Conservation (phyloP, 179 eudicot species). For the Spinacia oleracea region DNA sequence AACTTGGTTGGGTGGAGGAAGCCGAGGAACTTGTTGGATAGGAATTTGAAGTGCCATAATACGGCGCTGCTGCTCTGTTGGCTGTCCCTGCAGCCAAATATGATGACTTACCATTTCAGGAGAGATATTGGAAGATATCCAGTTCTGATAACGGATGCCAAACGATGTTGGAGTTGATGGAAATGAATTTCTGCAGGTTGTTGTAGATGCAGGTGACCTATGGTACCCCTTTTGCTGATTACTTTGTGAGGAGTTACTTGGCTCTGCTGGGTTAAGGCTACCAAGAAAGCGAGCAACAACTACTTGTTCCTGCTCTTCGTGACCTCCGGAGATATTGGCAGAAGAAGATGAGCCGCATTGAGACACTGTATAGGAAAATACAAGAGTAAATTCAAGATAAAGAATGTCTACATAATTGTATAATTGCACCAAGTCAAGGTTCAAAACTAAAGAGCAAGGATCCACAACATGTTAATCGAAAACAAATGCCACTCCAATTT, state of each 20-base stretch:
- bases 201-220: conserved; percentile 25
- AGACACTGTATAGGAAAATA: conserved; percentile 45
- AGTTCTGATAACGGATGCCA: conserved; percentile 27
- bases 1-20: conserved; percentile 33
- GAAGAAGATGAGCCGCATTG: conserved; percentile 35
- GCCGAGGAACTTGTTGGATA: conserved; percentile 33
- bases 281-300: conserved; percentile 52
- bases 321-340: conserved; percentile 26
- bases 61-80: conserved; percentile 42
- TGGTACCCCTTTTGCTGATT: conserved; percentile 25
- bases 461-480: not conserved
- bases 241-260: conserved; percentile 29
- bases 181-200: conserved; percentile 20
- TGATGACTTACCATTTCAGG: conserved; percentile 44
- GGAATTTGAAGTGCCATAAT: conserved; percentile 39
- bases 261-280: conserved; percentile 35
- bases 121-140: conserved; percentile 39
- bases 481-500: not conserved
- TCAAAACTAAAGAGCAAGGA: not conserved
- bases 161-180: conserved; percentile 24
- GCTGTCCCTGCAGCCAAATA: conserved; percentile 53
- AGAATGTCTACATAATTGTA: not conserved
- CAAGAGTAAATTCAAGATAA: not conserved
- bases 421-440: not conserved
- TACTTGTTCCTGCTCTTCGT: conserved; percentile 57